phyloP scores from a whole-genome alignment of 1,139 yeast species.

The Nakaseomyces kungkrabaensis region DNA sequence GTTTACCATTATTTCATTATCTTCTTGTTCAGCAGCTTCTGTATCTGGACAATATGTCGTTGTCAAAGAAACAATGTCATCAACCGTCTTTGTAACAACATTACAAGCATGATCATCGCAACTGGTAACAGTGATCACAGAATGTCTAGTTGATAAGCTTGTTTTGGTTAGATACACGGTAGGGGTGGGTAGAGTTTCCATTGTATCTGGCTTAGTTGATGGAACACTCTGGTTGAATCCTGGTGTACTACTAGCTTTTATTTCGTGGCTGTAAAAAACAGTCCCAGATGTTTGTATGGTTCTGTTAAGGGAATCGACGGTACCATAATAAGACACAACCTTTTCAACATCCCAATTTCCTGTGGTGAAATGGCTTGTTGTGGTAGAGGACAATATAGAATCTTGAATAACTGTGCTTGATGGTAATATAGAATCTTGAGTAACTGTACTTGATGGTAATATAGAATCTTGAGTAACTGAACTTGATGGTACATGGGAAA shows the following conservation, averaged over 20 bases:
- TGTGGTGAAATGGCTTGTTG: background rate
- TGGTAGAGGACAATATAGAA: background rate
- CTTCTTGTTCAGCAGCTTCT: background rate
- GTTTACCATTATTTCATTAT: background rate
- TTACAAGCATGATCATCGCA: background rate
- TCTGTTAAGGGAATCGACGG: background rate
- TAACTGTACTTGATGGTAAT: no score
- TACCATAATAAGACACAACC: background rate
- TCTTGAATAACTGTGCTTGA: background rate
- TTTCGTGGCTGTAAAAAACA: background rate
- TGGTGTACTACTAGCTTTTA: no score
- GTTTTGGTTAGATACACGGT: background rate
- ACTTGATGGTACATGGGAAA: no score
- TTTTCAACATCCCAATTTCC: background rate
- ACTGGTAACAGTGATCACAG: background rate
- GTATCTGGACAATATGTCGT: constrained; percentile 1
- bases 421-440: background rate
- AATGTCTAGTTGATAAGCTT: background rate
- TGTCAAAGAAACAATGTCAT: background rate
- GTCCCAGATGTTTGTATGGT: background rate
- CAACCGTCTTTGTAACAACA: background rate
- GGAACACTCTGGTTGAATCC: background rate
- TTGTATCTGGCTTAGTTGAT: background rate
- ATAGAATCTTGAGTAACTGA: no score
- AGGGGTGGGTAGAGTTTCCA: background rate